These are phyloP conservation scores for Ammopiptanthus mongolicus DNA, from an alignment of 306 rosid genomes.

Conservation along the genomic window DNA sequence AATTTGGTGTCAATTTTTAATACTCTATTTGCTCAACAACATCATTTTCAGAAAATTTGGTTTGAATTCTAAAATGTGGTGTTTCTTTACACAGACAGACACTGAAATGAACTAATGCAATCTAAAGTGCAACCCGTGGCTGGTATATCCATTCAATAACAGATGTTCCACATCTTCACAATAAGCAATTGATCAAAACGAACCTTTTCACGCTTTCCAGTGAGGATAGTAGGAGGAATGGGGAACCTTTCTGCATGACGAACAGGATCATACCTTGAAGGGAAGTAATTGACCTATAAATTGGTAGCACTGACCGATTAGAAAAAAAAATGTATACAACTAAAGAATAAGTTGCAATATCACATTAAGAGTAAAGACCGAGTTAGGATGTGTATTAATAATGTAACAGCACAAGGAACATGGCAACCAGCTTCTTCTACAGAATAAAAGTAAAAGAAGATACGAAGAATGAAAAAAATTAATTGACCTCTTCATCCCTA, in stretches of 20 bases:
- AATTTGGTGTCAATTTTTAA: too few species aligned
- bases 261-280: slow-evolving; percentile 76
- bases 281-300: slow-evolving; percentile 81
- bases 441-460: background rate
- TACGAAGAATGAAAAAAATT: background rate
- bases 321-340: background rate
- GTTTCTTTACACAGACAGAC: background rate
- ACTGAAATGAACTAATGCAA: background rate
- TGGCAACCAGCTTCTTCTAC: background rate
- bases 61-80: background rate
- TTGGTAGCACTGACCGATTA: slow-evolving; percentile 10
- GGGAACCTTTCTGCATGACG: slow-evolving; percentile 82
- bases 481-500: slow-evolving; percentile 80
- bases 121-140: background rate
- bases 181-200: slow-evolving; percentile 17
- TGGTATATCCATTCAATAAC: slow-evolving; percentile 1
- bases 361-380: background rate
- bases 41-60: background rate
- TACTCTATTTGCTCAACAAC: too few species aligned
- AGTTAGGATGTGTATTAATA: background rate
- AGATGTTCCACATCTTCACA: background rate
- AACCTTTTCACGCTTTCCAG: slow-evolving; percentile 80
- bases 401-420: background rate
- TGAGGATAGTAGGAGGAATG: slow-evolving; percentile 39
- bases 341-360: background rate